These are phyloP conservation scores for Clarkia xantiana DNA, from an alignment of 345 rosid genomes.

Conservation along the genomic window DNA sequence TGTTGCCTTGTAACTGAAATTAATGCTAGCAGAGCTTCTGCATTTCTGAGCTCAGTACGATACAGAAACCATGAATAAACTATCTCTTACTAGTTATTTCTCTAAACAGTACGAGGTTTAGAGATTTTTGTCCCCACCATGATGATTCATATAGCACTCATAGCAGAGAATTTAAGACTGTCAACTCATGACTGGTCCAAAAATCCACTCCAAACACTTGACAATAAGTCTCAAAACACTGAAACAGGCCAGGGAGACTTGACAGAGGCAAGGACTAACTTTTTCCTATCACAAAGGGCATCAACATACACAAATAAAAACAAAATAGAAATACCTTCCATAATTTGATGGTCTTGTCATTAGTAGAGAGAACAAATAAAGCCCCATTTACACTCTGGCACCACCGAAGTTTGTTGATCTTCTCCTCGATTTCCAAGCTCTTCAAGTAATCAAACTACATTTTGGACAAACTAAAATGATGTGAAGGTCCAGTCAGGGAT, in stretches of 20 bases:
- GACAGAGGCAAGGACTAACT: no score
- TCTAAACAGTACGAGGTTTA: no score
- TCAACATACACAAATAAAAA: neutral
- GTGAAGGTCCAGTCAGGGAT: neutral
- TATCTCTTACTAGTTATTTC: no score
- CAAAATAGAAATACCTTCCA: conserved; percentile 62
- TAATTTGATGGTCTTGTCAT: conserved; percentile 69
- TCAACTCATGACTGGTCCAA: no score
- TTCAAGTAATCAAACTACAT: conserved; percentile 85
- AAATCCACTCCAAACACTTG: no score
- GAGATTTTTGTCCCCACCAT: no score
- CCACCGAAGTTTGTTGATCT: conserved; percentile 91
- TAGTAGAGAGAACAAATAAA: conserved; percentile 74
- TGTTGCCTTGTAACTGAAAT: no score
- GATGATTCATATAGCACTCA: neutral
- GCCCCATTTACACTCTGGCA: conserved; percentile 80
- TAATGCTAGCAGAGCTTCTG: no score
- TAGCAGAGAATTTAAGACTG: neutral
- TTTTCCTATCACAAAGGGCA: neutral
- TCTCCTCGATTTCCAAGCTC: conserved; percentile 99
- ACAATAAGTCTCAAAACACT: no score
- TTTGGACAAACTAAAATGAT: conserved; percentile 10
- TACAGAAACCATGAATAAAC: no score
- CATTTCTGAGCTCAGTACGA: no score
- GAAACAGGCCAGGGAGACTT: no score